phyloP scores from a whole-genome alignment of 1,284 basidiomycete species.

The Mycena sp. region DNA sequence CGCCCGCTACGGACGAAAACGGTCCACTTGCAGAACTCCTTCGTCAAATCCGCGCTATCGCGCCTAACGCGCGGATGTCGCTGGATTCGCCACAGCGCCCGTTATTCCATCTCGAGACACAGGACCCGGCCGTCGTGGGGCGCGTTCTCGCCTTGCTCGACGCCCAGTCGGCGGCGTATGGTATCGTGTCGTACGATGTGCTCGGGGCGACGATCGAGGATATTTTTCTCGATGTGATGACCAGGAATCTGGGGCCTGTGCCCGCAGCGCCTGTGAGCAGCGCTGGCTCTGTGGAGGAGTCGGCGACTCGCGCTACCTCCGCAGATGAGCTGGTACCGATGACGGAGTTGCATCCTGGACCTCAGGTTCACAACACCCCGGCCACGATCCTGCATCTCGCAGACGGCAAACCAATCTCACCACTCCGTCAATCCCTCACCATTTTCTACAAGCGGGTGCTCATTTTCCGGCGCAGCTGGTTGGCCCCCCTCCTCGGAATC shows the following conservation, averaged over 20 bases:
- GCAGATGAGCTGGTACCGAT: no score
- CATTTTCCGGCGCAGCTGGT: constrained; percentile 72
- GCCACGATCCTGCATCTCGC: constrained; percentile 64
- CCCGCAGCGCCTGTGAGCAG: constrained; percentile 16
- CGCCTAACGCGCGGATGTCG: constrained; percentile 54
- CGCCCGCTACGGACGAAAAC: constrained; percentile 40
- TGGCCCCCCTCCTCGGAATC: constrained; percentile 68
- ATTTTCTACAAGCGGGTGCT: constrained; percentile 78
- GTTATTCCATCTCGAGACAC: constrained; percentile 65
- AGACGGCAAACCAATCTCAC: constrained; percentile 59
- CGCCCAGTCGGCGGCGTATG: constrained; percentile 46
- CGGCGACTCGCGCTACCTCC: not conserved
- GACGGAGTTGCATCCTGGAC: constrained; percentile 6
- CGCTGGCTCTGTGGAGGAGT: constrained; percentile 16
- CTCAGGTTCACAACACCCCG: constrained; percentile 46
- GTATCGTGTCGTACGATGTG: constrained; percentile 68
- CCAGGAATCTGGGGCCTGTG: constrained; percentile 45
- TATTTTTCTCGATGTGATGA: constrained; percentile 80
- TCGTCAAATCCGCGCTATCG: constrained; percentile 52
- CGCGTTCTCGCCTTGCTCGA: constrained; percentile 68
- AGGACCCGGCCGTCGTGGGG: constrained; percentile 62
- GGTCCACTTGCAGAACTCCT: constrained; percentile 48
- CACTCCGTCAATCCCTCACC: constrained; percentile 67
- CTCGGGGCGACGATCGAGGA: constrained; percentile 81
- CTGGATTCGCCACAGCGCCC: constrained; percentile 50